Conservation (phyloP, 495 filamentous ascomycete species). For the Aspergillus diversus region DNA sequence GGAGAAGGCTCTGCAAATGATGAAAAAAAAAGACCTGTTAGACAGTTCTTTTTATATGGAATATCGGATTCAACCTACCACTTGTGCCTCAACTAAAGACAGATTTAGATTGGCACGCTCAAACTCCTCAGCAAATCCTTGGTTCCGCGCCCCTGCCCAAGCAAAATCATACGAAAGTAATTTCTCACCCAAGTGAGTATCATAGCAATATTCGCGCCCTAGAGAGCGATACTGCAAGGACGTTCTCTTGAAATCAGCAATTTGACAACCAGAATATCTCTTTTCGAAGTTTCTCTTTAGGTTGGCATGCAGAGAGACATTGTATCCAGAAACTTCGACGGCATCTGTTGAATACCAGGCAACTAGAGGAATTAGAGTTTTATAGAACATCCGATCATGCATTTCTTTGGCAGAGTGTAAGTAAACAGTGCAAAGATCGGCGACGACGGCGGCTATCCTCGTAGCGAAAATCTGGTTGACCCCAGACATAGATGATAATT, state of each 20-base stretch:
- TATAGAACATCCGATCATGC: conserved; percentile 65
- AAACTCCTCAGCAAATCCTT: conserved; percentile 79
- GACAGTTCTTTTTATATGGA: conserved; percentile 2
- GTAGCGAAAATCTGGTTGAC: conserved; percentile 57
- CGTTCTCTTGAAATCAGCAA: conserved; percentile 79
- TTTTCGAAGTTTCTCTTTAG: conserved; percentile 81
- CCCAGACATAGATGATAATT: conserved; percentile 50
- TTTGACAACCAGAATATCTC: conserved; percentile 68
- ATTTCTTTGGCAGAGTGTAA: conserved; percentile 78
- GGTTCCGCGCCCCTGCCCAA: conserved; percentile 69
- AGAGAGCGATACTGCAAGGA: conserved; percentile 61
- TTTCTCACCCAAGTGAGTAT: conserved; percentile 69
- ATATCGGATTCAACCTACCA: conserved; percentile 58
- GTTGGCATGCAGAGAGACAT: conserved; percentile 81
- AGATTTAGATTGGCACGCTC: conserved; percentile 85
- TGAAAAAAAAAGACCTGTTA: conserved; percentile 5
- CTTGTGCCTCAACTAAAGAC: conserved; percentile 87
- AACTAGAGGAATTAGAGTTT: conserved; percentile 70
- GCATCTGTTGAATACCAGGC: conserved; percentile 76
- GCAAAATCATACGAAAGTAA: conserved; percentile 75
- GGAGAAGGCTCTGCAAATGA: conserved; percentile 65
- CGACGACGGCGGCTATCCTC: conserved; percentile 77
- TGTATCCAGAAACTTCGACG: conserved; percentile 75
- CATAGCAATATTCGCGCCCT: conserved; percentile 80
- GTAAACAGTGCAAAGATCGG: conserved; percentile 90